Evolutionary conservation across 306 rosid genomes (phyloP).

Genomic region (Prunus mume): DNA sequence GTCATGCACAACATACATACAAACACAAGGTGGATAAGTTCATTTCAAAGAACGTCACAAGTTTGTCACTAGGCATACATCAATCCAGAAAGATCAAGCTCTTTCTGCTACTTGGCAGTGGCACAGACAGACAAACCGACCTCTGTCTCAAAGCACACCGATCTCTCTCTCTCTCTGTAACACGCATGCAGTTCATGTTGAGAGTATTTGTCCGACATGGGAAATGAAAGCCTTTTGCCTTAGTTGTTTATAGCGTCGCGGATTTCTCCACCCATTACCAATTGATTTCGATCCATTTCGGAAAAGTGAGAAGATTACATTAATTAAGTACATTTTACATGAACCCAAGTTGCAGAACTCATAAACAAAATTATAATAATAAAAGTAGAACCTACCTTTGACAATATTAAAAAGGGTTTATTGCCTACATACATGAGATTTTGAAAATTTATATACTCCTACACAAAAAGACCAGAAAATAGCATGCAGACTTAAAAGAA

Average conservation of each 20-base stretch:
- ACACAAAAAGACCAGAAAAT: not conserved
- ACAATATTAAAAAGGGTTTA: not conserved
- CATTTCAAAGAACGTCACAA: not conserved
- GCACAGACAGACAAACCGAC: not conserved
- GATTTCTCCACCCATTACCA: no score
- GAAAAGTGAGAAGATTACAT: not conserved
- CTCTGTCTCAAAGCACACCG: not conserved
- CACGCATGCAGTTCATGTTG: no score
- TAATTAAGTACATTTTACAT: not conserved
- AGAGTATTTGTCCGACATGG: no score
- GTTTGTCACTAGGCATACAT: not conserved
- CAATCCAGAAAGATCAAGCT: not conserved
- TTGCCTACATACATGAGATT: not conserved
- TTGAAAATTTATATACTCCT: not conserved
- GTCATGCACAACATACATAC: not conserved
- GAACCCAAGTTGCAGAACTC: not conserved
- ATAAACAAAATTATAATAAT: no score
- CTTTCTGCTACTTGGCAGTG: constrained; percentile 13
- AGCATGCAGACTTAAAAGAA: constrained; percentile 7
- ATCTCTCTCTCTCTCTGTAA: not conserved
- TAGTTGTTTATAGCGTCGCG: no score
- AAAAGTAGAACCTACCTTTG: not conserved
- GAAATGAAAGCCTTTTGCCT: no score
- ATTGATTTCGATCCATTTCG: no score
- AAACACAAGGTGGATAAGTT: not conserved